These are phyloP conservation scores for Aspergillus sclerotiicarbonarius DNA, from an alignment of 495 filamentous ascomycete genomes.

Conservation along the genomic window DNA sequence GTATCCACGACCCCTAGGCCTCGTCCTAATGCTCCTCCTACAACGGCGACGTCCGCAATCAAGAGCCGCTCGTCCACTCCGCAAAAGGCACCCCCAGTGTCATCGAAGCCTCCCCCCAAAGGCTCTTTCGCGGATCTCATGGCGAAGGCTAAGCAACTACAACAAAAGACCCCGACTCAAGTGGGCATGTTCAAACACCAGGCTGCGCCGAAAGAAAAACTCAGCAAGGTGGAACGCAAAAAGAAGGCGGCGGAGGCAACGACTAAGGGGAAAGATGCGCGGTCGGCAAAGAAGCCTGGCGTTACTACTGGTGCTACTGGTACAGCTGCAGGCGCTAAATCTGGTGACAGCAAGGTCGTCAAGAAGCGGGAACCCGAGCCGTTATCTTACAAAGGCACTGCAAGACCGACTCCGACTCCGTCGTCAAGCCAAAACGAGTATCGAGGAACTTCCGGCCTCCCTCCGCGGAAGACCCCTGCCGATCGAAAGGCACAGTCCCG, in stretches of 20 bases:
- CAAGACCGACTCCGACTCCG: slow-evolving; percentile 34
- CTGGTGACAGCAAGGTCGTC: slow-evolving; percentile 15
- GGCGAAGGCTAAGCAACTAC: slow-evolving; percentile 36
- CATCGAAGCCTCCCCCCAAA: slow-evolving; percentile 40
- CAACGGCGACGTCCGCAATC: slow-evolving; percentile 19
- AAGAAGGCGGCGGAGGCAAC: slow-evolving; percentile 34
- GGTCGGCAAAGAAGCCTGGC: slow-evolving; percentile 25
- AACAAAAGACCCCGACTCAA: slow-evolving; percentile 34
- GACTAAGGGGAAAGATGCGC: slow-evolving; percentile 32
- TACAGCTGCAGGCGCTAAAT: slow-evolving; percentile 21
- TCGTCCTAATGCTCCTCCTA: slow-evolving; percentile 20
- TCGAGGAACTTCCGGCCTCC: slow-evolving; percentile 53
- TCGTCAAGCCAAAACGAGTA: slow-evolving; percentile 43
- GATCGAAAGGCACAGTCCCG: slow-evolving; percentile 35
- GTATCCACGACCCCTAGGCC: slow-evolving; percentile 17
- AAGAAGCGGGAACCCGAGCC: slow-evolving; percentile 32
- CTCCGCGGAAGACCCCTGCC: slow-evolving; percentile 23
- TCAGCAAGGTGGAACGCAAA: slow-evolving; percentile 43
- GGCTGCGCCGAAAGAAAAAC: slow-evolving; percentile 32
- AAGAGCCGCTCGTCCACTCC: slow-evolving; percentile 19
- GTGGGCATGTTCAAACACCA: slow-evolving; percentile 41
- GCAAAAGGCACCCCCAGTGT: slow-evolving; percentile 22
- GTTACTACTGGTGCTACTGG: slow-evolving; percentile 8
- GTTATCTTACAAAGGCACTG: slow-evolving; percentile 52
- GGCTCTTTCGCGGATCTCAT: slow-evolving; percentile 46